Percentiles rank a stretch among this genome's conserved stretches.
These are phyloP conservation scores for Lodderomyces margitis DNA, from an alignment of 1,139 yeast genomes.

Conservation along the genomic window DNA sequence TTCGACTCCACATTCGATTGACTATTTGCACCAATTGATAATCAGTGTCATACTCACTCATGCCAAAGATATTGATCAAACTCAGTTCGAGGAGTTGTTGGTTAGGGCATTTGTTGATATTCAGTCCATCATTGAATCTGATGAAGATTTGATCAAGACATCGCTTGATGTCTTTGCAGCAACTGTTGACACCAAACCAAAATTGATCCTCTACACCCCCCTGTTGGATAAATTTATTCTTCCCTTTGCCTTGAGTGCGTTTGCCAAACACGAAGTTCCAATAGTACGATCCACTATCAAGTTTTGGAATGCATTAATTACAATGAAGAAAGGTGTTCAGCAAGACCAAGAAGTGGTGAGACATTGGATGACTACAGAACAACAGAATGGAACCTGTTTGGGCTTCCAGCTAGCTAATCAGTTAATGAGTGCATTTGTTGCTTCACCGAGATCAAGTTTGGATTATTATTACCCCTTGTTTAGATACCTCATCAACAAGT, in stretches of 20 bases:
- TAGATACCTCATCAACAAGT: conserved; percentile 51
- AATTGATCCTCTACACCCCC: conserved; percentile 38
- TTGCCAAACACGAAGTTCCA: conserved; percentile 60
- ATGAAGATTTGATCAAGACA: conserved; percentile 54
- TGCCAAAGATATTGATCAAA: conserved; percentile 25
- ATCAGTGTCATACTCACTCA: conserved; percentile 41
- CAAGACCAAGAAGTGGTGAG: conserved; percentile 43
- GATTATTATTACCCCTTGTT: conserved; percentile 57
- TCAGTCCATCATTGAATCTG: conserved; percentile 38
- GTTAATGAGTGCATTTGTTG: conserved; percentile 36
- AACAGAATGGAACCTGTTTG: conserved; percentile 15
- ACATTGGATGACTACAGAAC: conserved; percentile 28
- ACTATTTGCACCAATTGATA: conserved; percentile 40
- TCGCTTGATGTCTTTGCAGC: conserved; percentile 43
- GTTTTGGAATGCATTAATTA: conserved; percentile 63
- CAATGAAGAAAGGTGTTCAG: conserved; percentile 51
- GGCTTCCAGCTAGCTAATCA: conserved; percentile 36
- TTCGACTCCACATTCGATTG: conserved; percentile 31
- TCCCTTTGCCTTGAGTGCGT: conserved; percentile 42
- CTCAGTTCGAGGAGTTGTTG: conserved; percentile 28
- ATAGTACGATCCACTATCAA: conserved; percentile 59
- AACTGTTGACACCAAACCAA: conserved; percentile 51
- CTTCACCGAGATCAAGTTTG: conserved; percentile 59
- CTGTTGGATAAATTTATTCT: conserved; percentile 36
- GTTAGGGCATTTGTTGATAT: conserved; percentile 29